These are phyloP conservation scores for Tuber brumale DNA, from an alignment of 495 filamentous ascomycete genomes.

Conservation along the genomic window DNA sequence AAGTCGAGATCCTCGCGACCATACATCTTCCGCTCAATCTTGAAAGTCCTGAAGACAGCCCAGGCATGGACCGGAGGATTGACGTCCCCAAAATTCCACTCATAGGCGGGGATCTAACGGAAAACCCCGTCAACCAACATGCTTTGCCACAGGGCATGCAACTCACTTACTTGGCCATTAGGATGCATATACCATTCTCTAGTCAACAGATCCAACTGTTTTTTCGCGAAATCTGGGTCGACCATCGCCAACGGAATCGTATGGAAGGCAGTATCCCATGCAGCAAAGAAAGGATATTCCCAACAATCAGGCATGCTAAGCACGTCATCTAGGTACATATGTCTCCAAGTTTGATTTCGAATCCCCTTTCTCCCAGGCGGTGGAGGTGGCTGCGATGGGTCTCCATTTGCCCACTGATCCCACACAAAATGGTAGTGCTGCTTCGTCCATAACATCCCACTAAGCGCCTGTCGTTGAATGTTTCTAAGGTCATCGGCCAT, in stretches of 20 bases:
- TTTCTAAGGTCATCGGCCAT: slow-evolving; percentile 93
- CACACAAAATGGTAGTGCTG: slow-evolving; percentile 94
- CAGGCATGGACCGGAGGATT: slow-evolving; percentile 96
- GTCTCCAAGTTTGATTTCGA: slow-evolving; percentile 84
- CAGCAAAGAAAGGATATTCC: slow-evolving; percentile 98
- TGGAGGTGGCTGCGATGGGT: slow-evolving; percentile 66
- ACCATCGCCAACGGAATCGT: slow-evolving; percentile 95
- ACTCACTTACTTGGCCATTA: slow-evolving; percentile 67
- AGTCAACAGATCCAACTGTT: slow-evolving; percentile 90
- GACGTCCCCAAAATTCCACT: slow-evolving; percentile 98
- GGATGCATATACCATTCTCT: slow-evolving; percentile 99
- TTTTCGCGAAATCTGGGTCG: slow-evolving; percentile 94
- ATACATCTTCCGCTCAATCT: slow-evolving; percentile 96
- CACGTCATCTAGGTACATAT: slow-evolving; percentile 88
- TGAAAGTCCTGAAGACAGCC: slow-evolving; percentile 91
- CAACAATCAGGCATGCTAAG: slow-evolving; percentile 96
- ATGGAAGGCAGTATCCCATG: slow-evolving; percentile 96
- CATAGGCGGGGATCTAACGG: slow-evolving; percentile 53
- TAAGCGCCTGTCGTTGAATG: slow-evolving; percentile 87
- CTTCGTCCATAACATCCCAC: slow-evolving; percentile 97
- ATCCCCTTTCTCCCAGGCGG: slow-evolving; percentile 72
- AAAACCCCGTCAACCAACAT: not conserved
- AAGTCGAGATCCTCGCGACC: slow-evolving; percentile 91
- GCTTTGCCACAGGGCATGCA: slow-evolving; percentile 47
- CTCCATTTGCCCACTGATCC: slow-evolving; percentile 92